A percentile compares a stretch with the other conserved stretches of the same genome.
These are phyloP conservation scores for Neofusicoccum laricinum DNA, from an alignment of 2,329 filamentous ascomycete species.

Conservation along the genomic window DNA sequence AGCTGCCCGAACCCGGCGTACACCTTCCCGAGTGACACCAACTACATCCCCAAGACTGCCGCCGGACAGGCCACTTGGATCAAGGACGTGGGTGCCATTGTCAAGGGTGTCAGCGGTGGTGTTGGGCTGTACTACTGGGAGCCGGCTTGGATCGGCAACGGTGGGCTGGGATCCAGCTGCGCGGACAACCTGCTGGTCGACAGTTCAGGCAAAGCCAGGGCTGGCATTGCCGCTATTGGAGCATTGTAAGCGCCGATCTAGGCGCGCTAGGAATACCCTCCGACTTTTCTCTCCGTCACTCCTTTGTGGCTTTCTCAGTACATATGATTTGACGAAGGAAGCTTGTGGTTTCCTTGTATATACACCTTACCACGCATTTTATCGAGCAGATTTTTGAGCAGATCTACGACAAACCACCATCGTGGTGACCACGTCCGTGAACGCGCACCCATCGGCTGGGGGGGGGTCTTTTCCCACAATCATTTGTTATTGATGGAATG, in stretches of 20 bases:
- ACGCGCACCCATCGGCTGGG: too few relatives aligned
- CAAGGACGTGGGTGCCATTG: conserved; percentile 56
- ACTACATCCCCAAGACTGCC: conserved; percentile 57
- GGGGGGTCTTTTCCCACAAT: too few relatives aligned
- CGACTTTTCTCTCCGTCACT: background rate
- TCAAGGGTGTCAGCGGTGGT: conserved; percentile 61
- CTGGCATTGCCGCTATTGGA: background rate
- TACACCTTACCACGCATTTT: too few relatives aligned
- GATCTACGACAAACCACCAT: too few relatives aligned
- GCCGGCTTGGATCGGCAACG: conserved; percentile 67
- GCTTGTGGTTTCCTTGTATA: too few relatives aligned
- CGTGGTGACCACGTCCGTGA: too few relatives aligned
- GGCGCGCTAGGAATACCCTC: too few relatives aligned
- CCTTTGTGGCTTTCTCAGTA: background rate
- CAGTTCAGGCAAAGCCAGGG: conserved; percentile 48
- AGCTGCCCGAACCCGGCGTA: conserved; percentile 43
- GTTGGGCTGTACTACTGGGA: conserved; percentile 57
- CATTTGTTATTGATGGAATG: too few relatives aligned
- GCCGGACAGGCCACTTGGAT: conserved; percentile 64
- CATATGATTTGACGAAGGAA: too few relatives aligned
- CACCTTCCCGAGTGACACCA: conserved; percentile 60
- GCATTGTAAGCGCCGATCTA: background rate
- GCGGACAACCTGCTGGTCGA: conserved; percentile 62
- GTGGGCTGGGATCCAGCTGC: conserved; percentile 63
- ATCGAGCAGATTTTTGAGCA: too few relatives aligned